Evolutionary conservation across 345 rosid genomes (phyloP).

Genomic region (Toxicodendron radicans): DNA sequence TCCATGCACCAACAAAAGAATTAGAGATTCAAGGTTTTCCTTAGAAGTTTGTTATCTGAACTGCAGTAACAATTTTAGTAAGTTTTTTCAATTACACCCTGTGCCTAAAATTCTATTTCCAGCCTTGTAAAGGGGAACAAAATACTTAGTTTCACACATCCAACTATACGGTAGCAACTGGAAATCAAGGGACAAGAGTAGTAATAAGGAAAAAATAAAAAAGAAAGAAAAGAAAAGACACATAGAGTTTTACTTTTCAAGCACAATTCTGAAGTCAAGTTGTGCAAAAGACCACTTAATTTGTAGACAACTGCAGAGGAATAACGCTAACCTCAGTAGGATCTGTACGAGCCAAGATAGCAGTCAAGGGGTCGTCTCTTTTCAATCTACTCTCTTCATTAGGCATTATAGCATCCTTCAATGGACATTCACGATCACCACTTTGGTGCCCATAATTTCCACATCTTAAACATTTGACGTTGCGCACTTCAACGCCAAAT

Average conservation of each 20-base stretch:
- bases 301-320: background rate
- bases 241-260: background rate
- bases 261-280: background rate
- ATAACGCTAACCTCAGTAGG: slow-evolving; percentile 67
- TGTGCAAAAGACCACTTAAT: background rate
- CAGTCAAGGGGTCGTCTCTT: slow-evolving; percentile 94
- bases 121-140: background rate
- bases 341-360: slow-evolving; percentile 78
- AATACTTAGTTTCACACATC: background rate
- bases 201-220: background rate
- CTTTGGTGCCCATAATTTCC: slow-evolving; percentile 94
- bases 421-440: slow-evolving; percentile 95
- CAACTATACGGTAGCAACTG: background rate
- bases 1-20: background rate
- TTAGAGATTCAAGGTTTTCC: background rate
- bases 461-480: slow-evolving; percentile 91
- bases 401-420: slow-evolving; percentile 97
- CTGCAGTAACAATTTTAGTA: background rate
- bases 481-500: slow-evolving; percentile 87
- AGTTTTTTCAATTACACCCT: background rate
- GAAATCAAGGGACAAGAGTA: background rate
- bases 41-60: background rate
- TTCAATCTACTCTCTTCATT: slow-evolving; percentile 84
- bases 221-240: background rate
- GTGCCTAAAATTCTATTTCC: background rate